A percentile compares a stretch with the other conserved stretches of the same genome.
These are phyloP conservation scores for Paraurostyla sp. DNA, from an alignment of 73 alveolate species.

Conservation along the genomic window DNA sequence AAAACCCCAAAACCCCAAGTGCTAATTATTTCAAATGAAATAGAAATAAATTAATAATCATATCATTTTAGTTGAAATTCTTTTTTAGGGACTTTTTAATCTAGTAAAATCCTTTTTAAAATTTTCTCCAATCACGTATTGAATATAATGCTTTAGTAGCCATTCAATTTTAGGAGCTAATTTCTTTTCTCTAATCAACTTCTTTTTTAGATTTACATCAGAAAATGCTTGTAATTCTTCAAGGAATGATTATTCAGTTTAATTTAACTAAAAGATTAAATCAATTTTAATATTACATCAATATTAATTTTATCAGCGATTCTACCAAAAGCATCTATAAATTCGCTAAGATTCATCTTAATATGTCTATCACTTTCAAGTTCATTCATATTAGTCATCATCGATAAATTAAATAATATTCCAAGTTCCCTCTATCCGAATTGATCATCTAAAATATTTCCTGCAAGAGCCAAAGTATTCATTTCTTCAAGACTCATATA, in stretches of 20 bases:
- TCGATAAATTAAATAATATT: slow-evolving; percentile 74
- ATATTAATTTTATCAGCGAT: slow-evolving; percentile 62
- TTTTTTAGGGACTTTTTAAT: slow-evolving; percentile 29
- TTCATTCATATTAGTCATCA: slow-evolving; percentile 89
- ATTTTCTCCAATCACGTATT: neutral
- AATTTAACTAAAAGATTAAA: too few species aligned
- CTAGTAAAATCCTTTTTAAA: slow-evolving; percentile 28
- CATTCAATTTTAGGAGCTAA: too few species aligned
- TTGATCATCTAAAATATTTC: slow-evolving; percentile 66
- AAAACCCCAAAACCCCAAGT: too few species aligned
- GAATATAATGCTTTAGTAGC: neutral
- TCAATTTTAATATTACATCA: too few species aligned
- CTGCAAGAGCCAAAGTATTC: slow-evolving; percentile 37
- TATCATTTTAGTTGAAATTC: neutral
- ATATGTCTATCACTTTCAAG: slow-evolving; percentile 76
- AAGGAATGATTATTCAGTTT: too few species aligned
- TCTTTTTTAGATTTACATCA: neutral
- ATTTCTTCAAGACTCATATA: slow-evolving; percentile 81
- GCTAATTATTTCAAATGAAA: too few species aligned
- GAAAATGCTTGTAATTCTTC: slow-evolving; percentile 1
- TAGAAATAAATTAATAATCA: too few species aligned
- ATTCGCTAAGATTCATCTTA: slow-evolving; percentile 62
- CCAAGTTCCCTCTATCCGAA: slow-evolving; percentile 79
- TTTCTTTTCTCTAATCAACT: neutral
- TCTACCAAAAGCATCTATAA: slow-evolving; percentile 70